A percentile compares a stretch with the other conserved stretches of the same genome.
phyloP scores from a whole-genome alignment of 2,329 filamentous ascomycete species.

The Chaetomiaceae sp. region DNA sequence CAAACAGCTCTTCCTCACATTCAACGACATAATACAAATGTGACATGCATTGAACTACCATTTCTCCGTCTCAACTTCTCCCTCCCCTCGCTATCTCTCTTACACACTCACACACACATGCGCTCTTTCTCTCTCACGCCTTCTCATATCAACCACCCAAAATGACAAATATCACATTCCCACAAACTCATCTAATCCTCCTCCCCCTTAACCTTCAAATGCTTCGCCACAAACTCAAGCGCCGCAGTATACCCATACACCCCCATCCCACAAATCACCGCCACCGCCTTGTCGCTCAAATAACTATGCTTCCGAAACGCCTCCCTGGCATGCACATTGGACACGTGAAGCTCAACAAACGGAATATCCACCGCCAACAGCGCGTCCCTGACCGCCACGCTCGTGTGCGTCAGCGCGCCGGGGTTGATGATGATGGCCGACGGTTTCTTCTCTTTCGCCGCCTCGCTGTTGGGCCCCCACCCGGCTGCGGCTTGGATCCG shows the following conservation, averaged over 20 bases:
- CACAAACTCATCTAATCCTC: conserved; percentile 18
- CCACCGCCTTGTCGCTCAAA: conserved; percentile 69
- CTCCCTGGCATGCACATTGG: conserved; percentile 69
- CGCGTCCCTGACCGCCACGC: conserved; percentile 70
- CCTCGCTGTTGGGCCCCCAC: conserved; percentile 14
- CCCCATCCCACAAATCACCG: conserved; percentile 66
- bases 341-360: conserved; percentile 74
- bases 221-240: conserved; percentile 48
- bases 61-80: no score
- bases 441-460: conserved; percentile 32
- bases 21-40: no score
- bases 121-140: no score
- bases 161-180: conserved; percentile 6
- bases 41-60: no score
- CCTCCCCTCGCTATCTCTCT: no score
- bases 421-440: conserved; percentile 73
- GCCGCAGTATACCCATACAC: conserved; percentile 58
- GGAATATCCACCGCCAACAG: conserved; percentile 63
- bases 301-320: conserved; percentile 65
- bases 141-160: neutral
- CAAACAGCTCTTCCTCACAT: no score
- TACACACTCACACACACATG: no score
- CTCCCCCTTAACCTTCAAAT: conserved; percentile 38
- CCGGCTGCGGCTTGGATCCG: conserved; percentile 63
- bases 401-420: conserved; percentile 70